phyloP scores from a whole-genome alignment of 805 yeast genomes.

The Candida khao-thaluensis region DNA sequence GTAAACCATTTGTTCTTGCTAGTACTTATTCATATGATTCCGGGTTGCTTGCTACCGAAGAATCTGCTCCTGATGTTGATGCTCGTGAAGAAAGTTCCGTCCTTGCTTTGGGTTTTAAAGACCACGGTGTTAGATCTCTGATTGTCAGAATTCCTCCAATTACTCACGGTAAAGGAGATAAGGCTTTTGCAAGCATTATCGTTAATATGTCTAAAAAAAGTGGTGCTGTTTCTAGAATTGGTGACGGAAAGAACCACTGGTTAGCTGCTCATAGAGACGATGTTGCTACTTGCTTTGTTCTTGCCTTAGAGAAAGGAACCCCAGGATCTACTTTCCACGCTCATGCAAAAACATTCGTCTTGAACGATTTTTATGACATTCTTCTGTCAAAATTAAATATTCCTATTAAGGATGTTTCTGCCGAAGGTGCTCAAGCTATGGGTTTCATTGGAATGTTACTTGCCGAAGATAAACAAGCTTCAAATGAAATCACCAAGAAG shows the following conservation, averaged over 20 bases:
- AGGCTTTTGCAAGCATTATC: conserved; percentile 6
- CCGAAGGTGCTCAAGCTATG: conserved; percentile 15
- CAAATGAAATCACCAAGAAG: conserved; percentile 18
- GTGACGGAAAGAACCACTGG: conserved; percentile 27
- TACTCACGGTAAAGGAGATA: conserved; percentile 21
- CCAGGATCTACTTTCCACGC: conserved; percentile 14
- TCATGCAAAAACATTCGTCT: conserved; percentile 17
- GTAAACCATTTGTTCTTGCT: conserved; percentile 22
- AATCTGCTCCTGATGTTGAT: background rate
- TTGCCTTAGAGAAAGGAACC: conserved; percentile 13
- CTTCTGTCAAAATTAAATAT: conserved; percentile 2
- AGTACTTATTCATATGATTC: conserved; percentile 1
- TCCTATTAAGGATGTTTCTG: conserved; percentile 15
- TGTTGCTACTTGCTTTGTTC: conserved; percentile 1
- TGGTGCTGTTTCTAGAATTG: conserved; percentile 26
- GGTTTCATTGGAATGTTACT: conserved; percentile 8
- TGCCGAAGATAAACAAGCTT: conserved; percentile 8
- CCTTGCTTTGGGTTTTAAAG: too few species aligned
- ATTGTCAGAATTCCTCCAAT: conserved; percentile 30
- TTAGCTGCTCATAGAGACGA: conserved; percentile 26
- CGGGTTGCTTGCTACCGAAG: background rate
- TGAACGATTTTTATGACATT: conserved; percentile 3
- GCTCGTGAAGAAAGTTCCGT: conserved; percentile 4
- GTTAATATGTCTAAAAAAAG: conserved; percentile 27
- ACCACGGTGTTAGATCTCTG: background rate